Base-by-base conservation (phyloP, 768 basidiomycete species). In the Lactarius evosmus region DNA sequence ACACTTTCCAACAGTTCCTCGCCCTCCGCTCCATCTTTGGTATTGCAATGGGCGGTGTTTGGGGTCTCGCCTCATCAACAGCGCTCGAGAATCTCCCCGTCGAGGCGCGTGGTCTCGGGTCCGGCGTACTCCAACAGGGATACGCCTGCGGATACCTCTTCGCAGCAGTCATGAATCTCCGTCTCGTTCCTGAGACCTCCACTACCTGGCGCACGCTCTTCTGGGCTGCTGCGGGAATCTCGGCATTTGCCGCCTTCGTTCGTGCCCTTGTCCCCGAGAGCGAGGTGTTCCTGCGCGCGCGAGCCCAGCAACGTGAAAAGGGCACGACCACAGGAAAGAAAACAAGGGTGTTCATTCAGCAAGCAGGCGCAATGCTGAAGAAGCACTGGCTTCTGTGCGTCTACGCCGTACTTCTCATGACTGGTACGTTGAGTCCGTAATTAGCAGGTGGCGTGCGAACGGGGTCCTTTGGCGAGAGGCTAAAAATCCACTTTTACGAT, bases 121-220 rank as follows among this genome's bases (percentile, higher is more conserved):
- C 85, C 29, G 95, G 95, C 16, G 76, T 96, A 56, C 75, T 98
- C 3, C 95, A 97, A 69, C 85, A 95, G 71, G 95, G 93, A 16
- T 95, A 96, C 71, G 91, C 93, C 1, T 82, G 86, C n/a, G 95
- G 95, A 1, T 95, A 87, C 71, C 84, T 97, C 7, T 67, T 97
- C 62, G 91, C 93, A 0, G 89, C 93, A 0, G 85, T 89, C 36
- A 83, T 96, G 77, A 93, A 95, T 70, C 79, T 95, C 27, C 79
- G 76, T 3, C 78, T 90, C 29, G 91, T 78, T 12, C 75, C 76
- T 27, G 69, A 73, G 40, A 72, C 73, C 7, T 60, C 69, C 4
- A 44, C 59, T 8, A 67, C 69, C 0, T 96, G 95, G 95, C 79
- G 93, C 44, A 74, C 82, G 2, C 76, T 97, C 27, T 96, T 95